These are phyloP conservation scores for Nitzschia sp. DNA, from an alignment of 108 stramenopile species.

Conservation along the genomic window DNA sequence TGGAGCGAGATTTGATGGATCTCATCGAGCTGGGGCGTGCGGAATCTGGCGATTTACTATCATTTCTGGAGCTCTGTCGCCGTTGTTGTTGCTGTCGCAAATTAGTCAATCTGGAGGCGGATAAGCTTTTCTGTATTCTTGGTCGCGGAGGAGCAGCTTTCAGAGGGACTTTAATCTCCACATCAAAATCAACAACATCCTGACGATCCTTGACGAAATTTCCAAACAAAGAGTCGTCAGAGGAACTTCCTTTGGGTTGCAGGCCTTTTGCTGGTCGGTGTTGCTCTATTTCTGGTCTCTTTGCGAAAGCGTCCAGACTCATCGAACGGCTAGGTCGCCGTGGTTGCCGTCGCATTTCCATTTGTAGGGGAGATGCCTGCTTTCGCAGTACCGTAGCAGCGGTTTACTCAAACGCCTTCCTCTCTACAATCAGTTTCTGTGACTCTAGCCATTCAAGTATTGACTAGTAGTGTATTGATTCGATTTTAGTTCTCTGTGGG, in stretches of 20 bases:
- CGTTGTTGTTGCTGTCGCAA: background rate
- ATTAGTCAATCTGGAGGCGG: background rate
- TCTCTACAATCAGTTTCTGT: too few species aligned
- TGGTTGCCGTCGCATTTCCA: background rate
- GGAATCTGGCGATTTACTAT: background rate
- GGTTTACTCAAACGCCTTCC: too few species aligned
- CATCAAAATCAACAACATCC: background rate
- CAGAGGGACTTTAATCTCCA: background rate
- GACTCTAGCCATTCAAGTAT: too few species aligned
- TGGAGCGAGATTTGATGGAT: background rate
- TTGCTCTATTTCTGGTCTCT: background rate
- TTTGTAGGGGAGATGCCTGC: too few species aligned
- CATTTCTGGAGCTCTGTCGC: background rate
- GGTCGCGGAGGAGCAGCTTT: background rate
- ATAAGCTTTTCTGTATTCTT: background rate
- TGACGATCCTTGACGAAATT: slow-evolving; percentile 1
- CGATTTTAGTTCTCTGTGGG: too few species aligned
- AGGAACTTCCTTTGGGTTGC: background rate
- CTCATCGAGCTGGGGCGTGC: slow-evolving; percentile 1
- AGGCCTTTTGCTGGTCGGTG: too few species aligned
- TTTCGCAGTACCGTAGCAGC: too few species aligned
- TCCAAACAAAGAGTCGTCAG: slow-evolving; percentile 10
- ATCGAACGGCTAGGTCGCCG: background rate
- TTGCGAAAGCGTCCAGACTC: background rate
- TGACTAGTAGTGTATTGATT: too few species aligned